phyloP scores from a whole-genome alignment of 2,329 filamentous ascomycete genomes.

The Fusarium caatingaense region DNA sequence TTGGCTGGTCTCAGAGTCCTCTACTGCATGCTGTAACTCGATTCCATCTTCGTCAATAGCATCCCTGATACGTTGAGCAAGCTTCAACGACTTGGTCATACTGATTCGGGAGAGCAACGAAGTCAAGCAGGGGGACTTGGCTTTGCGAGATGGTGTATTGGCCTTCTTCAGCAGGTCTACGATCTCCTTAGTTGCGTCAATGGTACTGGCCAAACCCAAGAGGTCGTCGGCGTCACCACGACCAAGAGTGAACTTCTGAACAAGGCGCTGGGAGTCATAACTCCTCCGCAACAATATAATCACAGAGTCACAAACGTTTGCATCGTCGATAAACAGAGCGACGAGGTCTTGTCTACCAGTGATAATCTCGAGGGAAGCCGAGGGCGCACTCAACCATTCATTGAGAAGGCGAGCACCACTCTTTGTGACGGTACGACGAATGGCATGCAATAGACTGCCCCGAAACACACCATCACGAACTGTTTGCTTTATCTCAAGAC shows the following conservation, averaged over 20 bases:
- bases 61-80: conserved; percentile 77
- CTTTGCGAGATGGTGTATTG: conserved; percentile 14
- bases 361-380: conserved; percentile 85
- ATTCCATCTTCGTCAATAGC: conserved; percentile 95
- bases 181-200: conserved; percentile 78
- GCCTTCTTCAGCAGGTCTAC: conserved; percentile 57
- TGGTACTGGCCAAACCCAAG: conserved; percentile 83
- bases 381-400: conserved; percentile 89
- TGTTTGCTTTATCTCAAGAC: conserved; percentile 89
- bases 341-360: conserved; percentile 85
- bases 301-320: conserved; percentile 76
- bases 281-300: conserved; percentile 76
- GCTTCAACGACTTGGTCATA: conserved; percentile 72
- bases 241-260: conserved; percentile 94
- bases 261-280: conserved; percentile 87
- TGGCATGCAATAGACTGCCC: conserved; percentile 89
- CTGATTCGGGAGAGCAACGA: conserved; percentile 68
- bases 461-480: conserved; percentile 81
- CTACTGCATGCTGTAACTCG: conserved; percentile 79
- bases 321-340: conserved; percentile 74
- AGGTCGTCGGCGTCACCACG: conserved; percentile 94
- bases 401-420: conserved; percentile 87
- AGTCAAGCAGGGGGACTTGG: conserved; percentile 53
- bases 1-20: conserved; percentile 76
- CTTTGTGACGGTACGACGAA: conserved; percentile 89